A percentile compares a stretch with the other conserved stretches of the same genome.
These are phyloP conservation scores for Oryza australiensis DNA, from an alignment of 176 grass and related monocot genomes.

Conservation along the genomic window DNA sequence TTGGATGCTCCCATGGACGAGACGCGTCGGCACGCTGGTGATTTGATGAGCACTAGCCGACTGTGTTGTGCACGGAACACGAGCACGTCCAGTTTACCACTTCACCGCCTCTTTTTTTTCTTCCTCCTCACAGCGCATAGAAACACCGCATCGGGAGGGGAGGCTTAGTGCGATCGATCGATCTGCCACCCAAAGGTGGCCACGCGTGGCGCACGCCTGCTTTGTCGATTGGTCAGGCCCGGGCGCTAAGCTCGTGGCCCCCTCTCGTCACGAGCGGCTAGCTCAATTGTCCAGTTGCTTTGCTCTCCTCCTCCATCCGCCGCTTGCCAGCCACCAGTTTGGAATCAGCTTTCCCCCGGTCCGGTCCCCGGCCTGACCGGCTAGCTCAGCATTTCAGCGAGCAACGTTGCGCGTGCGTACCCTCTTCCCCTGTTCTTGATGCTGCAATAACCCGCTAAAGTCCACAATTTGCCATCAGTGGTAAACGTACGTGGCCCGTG, in stretches of 20 bases:
- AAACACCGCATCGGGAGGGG: not conserved
- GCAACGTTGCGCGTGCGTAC: not conserved
- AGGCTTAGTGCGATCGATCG: conserved; percentile 27
- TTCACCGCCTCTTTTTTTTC: not conserved
- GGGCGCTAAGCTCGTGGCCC: not conserved
- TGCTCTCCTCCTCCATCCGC: not conserved
- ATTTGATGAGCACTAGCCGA: too few species aligned
- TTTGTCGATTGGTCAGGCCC: not conserved
- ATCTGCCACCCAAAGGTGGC: not conserved
- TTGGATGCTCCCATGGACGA: too few species aligned
- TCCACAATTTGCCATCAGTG: not conserved
- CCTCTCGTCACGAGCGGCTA: not conserved
- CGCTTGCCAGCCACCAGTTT: not conserved
- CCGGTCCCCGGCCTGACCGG: not conserved
- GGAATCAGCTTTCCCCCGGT: too few species aligned
- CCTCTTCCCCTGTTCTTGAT: not conserved
- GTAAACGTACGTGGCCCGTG: not conserved
- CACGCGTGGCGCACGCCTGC: not conserved
- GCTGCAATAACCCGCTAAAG: not conserved
- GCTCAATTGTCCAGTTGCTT: too few species aligned
- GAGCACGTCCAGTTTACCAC: not conserved
- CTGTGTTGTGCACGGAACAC: not conserved
- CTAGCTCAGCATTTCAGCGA: not conserved
- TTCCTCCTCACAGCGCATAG: not conserved
- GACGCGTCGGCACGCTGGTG: too few species aligned